Percentiles rank a stretch among this genome's conserved stretches.
Evolutionary conservation across 2,329 filamentous ascomycete genomes (phyloP).

Genomic region (Colletotrichum sp.): DNA sequence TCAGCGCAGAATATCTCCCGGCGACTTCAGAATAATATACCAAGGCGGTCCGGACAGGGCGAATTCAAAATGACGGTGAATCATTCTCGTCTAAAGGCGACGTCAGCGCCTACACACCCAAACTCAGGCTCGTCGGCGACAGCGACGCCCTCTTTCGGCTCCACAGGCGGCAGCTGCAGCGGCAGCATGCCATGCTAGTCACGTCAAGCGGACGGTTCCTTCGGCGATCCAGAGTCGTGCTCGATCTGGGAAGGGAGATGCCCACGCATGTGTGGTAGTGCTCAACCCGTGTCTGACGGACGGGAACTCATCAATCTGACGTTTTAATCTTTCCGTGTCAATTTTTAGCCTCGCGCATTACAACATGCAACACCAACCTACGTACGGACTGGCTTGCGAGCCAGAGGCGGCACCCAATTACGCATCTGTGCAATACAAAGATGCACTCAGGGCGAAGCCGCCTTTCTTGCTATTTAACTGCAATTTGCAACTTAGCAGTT

Average conservation of each 20-base stretch:
- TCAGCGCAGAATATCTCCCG: neutral
- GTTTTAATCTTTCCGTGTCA: neutral
- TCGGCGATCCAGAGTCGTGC: neutral
- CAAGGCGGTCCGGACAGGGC: neutral
- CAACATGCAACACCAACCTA: neutral
- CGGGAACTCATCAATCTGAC: neutral
- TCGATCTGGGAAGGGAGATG: neutral
- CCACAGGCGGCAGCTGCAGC: neutral
- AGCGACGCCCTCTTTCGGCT: neutral
- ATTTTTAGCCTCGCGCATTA: neutral
- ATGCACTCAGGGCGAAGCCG: neutral
- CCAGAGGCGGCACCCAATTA: neutral
- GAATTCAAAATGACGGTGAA: conserved; percentile 3
- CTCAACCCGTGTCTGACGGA: neutral
- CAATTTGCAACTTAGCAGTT: neutral
- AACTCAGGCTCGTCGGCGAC: neutral
- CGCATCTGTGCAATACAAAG: neutral
- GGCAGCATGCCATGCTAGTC: neutral
- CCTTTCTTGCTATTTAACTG: neutral
- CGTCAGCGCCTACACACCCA: neutral
- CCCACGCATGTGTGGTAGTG: neutral
- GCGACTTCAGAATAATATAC: neutral
- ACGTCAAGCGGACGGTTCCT: neutral
- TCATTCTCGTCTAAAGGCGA: neutral
- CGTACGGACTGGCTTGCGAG: conserved; percentile 3